These are phyloP conservation scores for Paecilomyces sp. DNA, from an alignment of 2,329 filamentous ascomycete species.

Conservation along the genomic window DNA sequence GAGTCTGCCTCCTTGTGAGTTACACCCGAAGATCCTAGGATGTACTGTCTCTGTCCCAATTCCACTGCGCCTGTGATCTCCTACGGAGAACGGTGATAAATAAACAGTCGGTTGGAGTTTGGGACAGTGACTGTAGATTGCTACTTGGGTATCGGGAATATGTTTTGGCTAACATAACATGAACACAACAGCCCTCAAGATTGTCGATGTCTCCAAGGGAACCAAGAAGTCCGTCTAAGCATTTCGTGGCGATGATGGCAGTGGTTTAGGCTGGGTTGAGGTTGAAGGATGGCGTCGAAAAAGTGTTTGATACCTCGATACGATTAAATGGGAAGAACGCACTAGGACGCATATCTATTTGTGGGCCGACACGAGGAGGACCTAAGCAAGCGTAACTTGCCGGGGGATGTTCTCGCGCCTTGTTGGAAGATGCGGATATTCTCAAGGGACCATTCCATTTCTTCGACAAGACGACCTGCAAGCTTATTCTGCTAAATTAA, in stretches of 20 bases:
- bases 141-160: not conserved
- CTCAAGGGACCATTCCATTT: not conserved
- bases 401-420: slow-evolving; percentile 18
- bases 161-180: not conserved
- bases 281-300: slow-evolving; percentile 17
- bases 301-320: slow-evolving; percentile 18
- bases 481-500: slow-evolving; percentile 17
- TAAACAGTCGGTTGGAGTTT: not conserved
- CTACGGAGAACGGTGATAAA: not conserved
- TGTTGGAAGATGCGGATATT: not conserved
- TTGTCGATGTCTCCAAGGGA: slow-evolving; percentile 39
- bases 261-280: slow-evolving; percentile 14
- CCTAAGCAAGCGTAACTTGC: not conserved
- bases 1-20: slow-evolving; percentile 91
- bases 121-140: not conserved
- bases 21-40: slow-evolving; percentile 2
- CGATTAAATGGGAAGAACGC: slow-evolving; percentile 20
- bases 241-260: slow-evolving; percentile 13
- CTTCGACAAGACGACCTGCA: slow-evolving; percentile 19
- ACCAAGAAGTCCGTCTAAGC: slow-evolving; percentile 39
- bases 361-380: slow-evolving; percentile 23
- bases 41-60: not conserved
- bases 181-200: slow-evolving; percentile 32
- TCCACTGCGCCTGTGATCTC: not conserved
- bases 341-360: slow-evolving; percentile 12